Conservation (phyloP, 202 grass and related monocot species). For the Cymbopogon flexuosus region DNA sequence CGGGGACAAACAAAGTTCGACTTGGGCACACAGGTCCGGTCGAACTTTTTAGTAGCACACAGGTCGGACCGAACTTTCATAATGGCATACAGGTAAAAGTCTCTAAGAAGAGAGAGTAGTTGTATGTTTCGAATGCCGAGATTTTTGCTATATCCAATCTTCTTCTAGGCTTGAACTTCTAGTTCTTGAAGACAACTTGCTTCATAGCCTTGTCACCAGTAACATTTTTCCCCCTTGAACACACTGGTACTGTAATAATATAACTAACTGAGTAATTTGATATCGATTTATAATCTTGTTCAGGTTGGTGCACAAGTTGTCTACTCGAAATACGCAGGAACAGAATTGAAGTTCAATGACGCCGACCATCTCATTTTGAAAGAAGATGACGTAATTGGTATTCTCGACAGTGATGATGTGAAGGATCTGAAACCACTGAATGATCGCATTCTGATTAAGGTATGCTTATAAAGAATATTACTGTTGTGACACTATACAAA, state of each 20-base stretch:
- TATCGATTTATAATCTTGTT: slow-evolving; percentile 19
- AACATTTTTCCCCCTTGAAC: not conserved
- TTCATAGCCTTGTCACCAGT: not conserved
- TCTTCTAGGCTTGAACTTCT: not conserved
- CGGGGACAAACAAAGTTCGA: too few relatives aligned
- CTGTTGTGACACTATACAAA: not conserved
- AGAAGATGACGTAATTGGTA: slow-evolving; percentile 85
- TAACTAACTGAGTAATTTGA: not conserved
- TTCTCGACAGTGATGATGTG: slow-evolving; percentile 77
- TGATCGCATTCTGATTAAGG: slow-evolving; percentile 86
- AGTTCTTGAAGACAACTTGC: slow-evolving; percentile 9
- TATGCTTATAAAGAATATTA: slow-evolving; percentile 14
- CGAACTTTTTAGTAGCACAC: too few relatives aligned
- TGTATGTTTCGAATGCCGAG: not conserved
- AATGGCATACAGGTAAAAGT: too few relatives aligned
- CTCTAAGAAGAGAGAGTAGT: not conserved
- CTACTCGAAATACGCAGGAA: slow-evolving; percentile 82
- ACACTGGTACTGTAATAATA: not conserved
- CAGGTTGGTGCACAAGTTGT: slow-evolving; percentile 72
- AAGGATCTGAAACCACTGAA: slow-evolving; percentile 85
- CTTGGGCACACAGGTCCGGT: too few relatives aligned
- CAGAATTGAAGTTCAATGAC: slow-evolving; percentile 76
- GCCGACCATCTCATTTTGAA: slow-evolving; percentile 81
- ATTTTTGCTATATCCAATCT: not conserved
- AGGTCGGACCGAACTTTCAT: too few relatives aligned